Evolutionary conservation across 768 basidiomycete species (phyloP), one percentile per base, ranked within the genome.

Genomic region (Leccinum fibrillosum): DNA sequence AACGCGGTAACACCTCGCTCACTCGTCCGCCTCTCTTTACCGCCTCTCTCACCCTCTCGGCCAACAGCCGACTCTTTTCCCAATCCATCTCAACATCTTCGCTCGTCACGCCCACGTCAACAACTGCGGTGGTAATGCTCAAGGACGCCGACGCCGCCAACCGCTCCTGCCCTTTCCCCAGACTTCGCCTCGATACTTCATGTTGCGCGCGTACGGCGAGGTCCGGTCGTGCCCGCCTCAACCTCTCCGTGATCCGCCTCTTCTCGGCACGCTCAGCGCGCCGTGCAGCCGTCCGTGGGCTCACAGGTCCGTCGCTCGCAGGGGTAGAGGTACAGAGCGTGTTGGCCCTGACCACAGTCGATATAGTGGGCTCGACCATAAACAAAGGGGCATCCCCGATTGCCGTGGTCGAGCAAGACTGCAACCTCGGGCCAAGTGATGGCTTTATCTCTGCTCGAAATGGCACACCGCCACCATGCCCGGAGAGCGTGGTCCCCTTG

Each of bases 171-270:
- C 35, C 35, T 35, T 35, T 35, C 15, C 15, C 35, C 35, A 35
- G 15, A 35, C 35, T 15, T 7, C 13, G 35, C 15, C 35, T 35
- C 35, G 35, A 35, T 35, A 13, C 13, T 6, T 35, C 35, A 35
- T 35, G 35, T 35, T 35, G 73, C 5, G 50, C 49, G 2, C 72
- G 63, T 7, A 66, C 65, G 2, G 78, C 75, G 8, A 76, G 72
- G 54, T 79, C 75, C 2, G 82, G 83, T 26, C 77, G 75, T 11
- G 79, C 80, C 13, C 63, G 65, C 4, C 76, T 74, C 15, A 84
- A 68, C 34, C 75, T 77, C 37, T 80, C 76, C 1, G 76, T 77
- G 42, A 66, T 68, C 34, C 54, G 59, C 23, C 57, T 61, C 39
- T 68, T 61, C 47, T 68, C 58, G 3, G 64, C 66, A 2, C 64